Base-by-base conservation (phyloP, 2,329 filamentous ascomycete species). In the Polychaeton citri region DNA sequence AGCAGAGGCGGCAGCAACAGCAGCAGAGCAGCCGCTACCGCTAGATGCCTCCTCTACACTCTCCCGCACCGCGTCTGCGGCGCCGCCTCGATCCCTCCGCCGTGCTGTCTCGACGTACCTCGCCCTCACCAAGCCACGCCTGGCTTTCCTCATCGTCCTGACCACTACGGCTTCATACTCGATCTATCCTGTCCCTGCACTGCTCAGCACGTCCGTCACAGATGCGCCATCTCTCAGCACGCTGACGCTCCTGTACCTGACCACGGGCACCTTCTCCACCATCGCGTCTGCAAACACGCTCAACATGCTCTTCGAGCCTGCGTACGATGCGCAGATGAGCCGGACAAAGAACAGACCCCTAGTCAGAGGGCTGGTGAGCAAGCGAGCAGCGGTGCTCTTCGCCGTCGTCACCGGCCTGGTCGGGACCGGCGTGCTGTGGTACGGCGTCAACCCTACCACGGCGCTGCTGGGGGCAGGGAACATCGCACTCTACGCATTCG, bases 261-360 rank as follows among this genome's bases (percentile, higher is more conserved):
- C 88, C 0, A 32, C 6, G 17, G 88, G 90, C 40, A 96, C 90
- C 0, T 77, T 87, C 4, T 70, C 95, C 15, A 90, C 84, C 57
- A 82, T 76, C n/a, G 85, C 87, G 30, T 84, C 81, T 40, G 90
- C 90, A 30, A 98, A 98, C 57, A 76, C 90, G 2, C 69, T 96
- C 46, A 98, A 98, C 61, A 98, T 98, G 90, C 76, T 95, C 39
- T 86, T 95, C 61, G 90, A 98, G 61, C 82, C 79, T 7, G 70
- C 78, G 40, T 87, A 87, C 53, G 90, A 98, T 58, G 84, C 86
- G 32, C 76, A 81, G 51, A 98, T 98, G 90, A 78, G 74, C 21
- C 76, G 90, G n/a, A 98, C 90, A 2, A 74, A 84, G 19, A 95
- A 95, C 49, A 66, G 90, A 4, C 90, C 90, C 0, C 68, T 98